Evolutionary conservation across 495 filamentous ascomycete genomes (phyloP).

Genomic region (Penicillium odoratum): DNA sequence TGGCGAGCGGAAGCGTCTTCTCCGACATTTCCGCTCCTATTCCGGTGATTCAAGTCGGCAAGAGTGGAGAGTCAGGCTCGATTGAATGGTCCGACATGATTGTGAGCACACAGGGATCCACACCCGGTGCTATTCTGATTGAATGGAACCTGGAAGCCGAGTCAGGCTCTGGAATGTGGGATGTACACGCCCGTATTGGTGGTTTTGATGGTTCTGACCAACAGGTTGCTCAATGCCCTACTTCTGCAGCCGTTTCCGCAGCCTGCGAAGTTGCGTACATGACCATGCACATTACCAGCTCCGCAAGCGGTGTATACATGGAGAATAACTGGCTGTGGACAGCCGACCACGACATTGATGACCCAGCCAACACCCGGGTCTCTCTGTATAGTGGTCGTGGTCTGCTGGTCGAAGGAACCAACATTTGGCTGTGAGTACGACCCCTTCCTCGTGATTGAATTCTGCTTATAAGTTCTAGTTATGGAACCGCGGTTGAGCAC

Average conservation of each 20-base stretch:
- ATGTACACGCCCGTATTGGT: slow-evolving; percentile 58
- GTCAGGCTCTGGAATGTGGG: slow-evolving; percentile 56
- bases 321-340: slow-evolving; percentile 74
- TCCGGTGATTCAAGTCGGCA: slow-evolving; percentile 65
- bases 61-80: slow-evolving; percentile 48
- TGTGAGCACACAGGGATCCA: slow-evolving; percentile 56
- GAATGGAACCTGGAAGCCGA: slow-evolving; percentile 66
- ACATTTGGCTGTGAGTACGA: slow-evolving; percentile 56
- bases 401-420: slow-evolving; percentile 57
- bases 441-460: background rate
- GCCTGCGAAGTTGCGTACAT: slow-evolving; percentile 66
- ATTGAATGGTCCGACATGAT: slow-evolving; percentile 63
- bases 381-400: slow-evolving; percentile 71
- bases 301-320: slow-evolving; percentile 52
- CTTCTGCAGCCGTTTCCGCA: slow-evolving; percentile 29
- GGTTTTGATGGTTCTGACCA: slow-evolving; percentile 55
- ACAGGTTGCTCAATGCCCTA: slow-evolving; percentile 53
- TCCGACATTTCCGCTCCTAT: slow-evolving; percentile 60
- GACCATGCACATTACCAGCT: slow-evolving; percentile 63
- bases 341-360: slow-evolving; percentile 74
- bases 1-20: slow-evolving; percentile 61
- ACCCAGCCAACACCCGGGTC: slow-evolving; percentile 55
- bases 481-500: slow-evolving; percentile 77
- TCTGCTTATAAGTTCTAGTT: slow-evolving; percentile 26
- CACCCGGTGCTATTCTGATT: slow-evolving; percentile 69